Base-by-base conservation (phyloP, 257 asterid genomes). In the Handroanthus guayacan region DNA sequence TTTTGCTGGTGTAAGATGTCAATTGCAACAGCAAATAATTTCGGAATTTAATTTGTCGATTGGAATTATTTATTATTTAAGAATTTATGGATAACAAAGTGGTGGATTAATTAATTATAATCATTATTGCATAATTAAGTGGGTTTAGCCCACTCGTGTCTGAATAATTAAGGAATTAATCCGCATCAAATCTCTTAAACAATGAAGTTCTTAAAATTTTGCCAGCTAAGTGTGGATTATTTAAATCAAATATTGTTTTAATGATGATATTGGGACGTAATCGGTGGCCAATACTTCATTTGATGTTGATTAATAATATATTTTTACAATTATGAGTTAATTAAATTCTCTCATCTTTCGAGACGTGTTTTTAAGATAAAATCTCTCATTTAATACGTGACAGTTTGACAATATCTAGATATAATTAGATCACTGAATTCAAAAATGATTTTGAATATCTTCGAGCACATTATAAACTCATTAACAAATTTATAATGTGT, bases 111-210 rank as follows among this genome's bases (percentile, higher is more conserved):
- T 11, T 62, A 63, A 38, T 38, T 39, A n/a, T 6, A 39, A 63
- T 63, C 43, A 31, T 31, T 10, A 7, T 60, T 60, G 12, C 17
- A 18, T 34, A 31, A 31, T 11, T 60, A 60, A 58, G 62, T 11
- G 16, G 62, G 11, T 5, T 37, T 25, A 60, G 8, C 34, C 41
- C 2, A 25, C 16, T 60, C 11, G 16, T 0, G 66, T 41, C 43
- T 62, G 43, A 6, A 12, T 62, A n/a, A 62, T 62, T 62, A 62
- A 12, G 34, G 67, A 12, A 47, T 13, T 62, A 62, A 62, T 37
- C 25, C 4, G 67, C 67, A 36, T 62, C 67, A 5, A 62, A 62
- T 61, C 44, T 61, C 66, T 9, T 61, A 9, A 34, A 61, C 18
- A 61, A 61, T 11, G 44, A 61, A 5, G 1, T 31, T 18, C 8